phyloP scores from a whole-genome alignment of 176 grass and related monocot species.

The Carex pumila region DNA sequence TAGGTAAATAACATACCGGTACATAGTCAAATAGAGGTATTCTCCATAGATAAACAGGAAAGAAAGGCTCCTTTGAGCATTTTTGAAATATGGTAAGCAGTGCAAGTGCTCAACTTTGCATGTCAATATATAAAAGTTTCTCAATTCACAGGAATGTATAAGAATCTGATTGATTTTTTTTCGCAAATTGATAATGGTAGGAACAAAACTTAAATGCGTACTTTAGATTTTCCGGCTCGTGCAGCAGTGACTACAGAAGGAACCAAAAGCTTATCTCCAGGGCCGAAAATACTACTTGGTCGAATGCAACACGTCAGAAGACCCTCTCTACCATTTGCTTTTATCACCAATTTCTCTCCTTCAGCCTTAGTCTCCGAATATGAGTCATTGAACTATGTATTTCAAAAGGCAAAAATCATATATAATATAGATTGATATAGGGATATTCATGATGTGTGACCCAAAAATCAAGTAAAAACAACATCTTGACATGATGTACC shows the following conservation, averaged over 20 bases:
- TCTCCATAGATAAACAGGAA: not conserved
- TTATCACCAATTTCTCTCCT: constrained; percentile 81
- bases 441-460: not conserved
- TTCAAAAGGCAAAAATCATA: constrained; percentile 27
- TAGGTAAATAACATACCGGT: not conserved
- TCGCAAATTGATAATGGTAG: not conserved
- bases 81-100: not conserved
- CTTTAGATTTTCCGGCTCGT: constrained; percentile 89
- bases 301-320: constrained; percentile 97
- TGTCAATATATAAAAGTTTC: not conserved
- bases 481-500: not conserved
- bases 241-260: constrained; percentile 86
- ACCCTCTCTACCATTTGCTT: constrained; percentile 73
- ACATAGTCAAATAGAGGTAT: not conserved
- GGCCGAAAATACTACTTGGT: constrained; percentile 97
- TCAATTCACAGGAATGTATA: not conserved
- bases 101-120: not conserved
- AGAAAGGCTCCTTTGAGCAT: not conserved
- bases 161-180: not conserved
- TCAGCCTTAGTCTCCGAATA: constrained; percentile 99
- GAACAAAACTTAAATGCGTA: constrained; percentile 28
- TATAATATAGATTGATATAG: not conserved
- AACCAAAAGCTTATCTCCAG: constrained; percentile 93
- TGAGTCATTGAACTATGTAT: constrained; percentile 88
- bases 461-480: not conserved